Evolutionary conservation across 1,139 yeast genomes (phyloP).

Genomic region (Wickerhamiella infanticola): DNA sequence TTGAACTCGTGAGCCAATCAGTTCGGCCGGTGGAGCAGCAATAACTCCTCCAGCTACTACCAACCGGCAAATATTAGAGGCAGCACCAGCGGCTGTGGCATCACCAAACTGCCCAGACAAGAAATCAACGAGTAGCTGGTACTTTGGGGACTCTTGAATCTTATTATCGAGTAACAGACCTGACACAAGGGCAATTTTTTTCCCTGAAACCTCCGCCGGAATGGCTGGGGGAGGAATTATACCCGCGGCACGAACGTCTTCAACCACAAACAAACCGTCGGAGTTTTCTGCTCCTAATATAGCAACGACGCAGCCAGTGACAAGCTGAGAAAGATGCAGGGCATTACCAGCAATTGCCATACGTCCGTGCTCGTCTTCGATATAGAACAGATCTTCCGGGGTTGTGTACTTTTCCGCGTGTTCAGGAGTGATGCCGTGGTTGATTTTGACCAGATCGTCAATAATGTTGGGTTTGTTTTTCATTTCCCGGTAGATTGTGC

Average conservation of each 20-base stretch:
- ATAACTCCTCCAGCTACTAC: constrained; percentile 62
- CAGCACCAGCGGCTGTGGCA: constrained; percentile 28
- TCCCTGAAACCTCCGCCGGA: constrained; percentile 12
- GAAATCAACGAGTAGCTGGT: constrained; percentile 55
- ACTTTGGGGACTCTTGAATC: constrained; percentile 23
- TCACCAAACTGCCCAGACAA: constrained; percentile 46
- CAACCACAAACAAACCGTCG: constrained; percentile 72
- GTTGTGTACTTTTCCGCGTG: constrained; percentile 37
- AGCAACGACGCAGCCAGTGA: constrained; percentile 80
- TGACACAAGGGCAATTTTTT: constrained; percentile 45
- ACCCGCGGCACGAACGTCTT: constrained; percentile 63
- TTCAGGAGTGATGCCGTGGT: constrained; percentile 29
- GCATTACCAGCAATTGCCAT: constrained; percentile 56
- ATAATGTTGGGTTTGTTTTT: constrained; percentile 72
- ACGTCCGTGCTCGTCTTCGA: constrained; percentile 92
- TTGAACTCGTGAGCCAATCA: constrained; percentile 16
- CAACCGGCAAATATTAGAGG: constrained; percentile 23
- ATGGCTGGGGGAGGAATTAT: constrained; percentile 37
- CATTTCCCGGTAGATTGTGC: constrained; percentile 77
- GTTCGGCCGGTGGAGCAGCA: constrained; percentile 12
- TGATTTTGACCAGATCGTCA: constrained; percentile 49
- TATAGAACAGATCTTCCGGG: constrained; percentile 44
- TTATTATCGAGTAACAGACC: constrained; percentile 46
- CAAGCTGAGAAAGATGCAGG: constrained; percentile 35
- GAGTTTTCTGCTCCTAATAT: constrained; percentile 72